Evolutionary conservation across 805 yeast genomes (phyloP).

Genomic region (Ogataea saltuana): DNA sequence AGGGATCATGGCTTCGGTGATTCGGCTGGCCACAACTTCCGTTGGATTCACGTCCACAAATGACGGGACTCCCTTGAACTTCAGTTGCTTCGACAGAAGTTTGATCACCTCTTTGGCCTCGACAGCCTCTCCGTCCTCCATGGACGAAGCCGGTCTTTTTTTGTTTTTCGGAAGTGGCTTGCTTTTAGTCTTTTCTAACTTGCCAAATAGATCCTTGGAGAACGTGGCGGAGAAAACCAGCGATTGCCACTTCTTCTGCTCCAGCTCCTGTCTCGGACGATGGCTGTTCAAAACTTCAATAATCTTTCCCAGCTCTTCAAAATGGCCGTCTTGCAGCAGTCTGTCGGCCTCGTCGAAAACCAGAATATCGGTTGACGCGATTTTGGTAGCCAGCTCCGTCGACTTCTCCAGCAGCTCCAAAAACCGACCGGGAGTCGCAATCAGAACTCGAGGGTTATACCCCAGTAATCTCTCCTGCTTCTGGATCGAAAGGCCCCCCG

Average conservation of each 20-base stretch:
- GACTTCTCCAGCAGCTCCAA: conserved; percentile 74
- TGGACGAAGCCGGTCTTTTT: conserved; percentile 10
- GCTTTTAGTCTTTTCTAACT: conserved; percentile 51
- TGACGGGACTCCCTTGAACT: conserved; percentile 65
- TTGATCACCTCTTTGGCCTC: conserved; percentile 57
- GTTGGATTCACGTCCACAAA: conserved; percentile 87
- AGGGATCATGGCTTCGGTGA: conserved; percentile 86
- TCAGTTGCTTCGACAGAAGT: conserved; percentile 66
- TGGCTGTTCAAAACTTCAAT: conserved; percentile 59
- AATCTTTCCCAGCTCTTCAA: conserved; percentile 85
- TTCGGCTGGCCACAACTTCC: conserved; percentile 69
- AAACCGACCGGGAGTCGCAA: conserved; percentile 95
- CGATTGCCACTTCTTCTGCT: conserved; percentile 64
- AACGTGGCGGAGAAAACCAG: conserved; percentile 95
- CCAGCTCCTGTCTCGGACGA: conserved; percentile 43
- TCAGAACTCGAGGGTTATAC: conserved; percentile 75
- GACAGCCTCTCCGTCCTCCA: conserved; percentile 36
- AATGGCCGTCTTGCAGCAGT: conserved; percentile 91
- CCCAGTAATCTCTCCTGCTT: conserved; percentile 82
- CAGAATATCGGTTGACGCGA: conserved; percentile 48
- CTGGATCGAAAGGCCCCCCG: conserved; percentile 94
- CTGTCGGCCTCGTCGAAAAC: conserved; percentile 97
- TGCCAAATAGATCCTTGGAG: conserved; percentile 76
- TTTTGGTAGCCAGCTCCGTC: conserved; percentile 42
- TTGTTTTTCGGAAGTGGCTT: conserved; percentile 32